A percentile compares a stretch with the other conserved stretches of the same genome.
Conservation (phyloP, 495 filamentous ascomycete genomes). For the Viridothelium virens region DNA sequence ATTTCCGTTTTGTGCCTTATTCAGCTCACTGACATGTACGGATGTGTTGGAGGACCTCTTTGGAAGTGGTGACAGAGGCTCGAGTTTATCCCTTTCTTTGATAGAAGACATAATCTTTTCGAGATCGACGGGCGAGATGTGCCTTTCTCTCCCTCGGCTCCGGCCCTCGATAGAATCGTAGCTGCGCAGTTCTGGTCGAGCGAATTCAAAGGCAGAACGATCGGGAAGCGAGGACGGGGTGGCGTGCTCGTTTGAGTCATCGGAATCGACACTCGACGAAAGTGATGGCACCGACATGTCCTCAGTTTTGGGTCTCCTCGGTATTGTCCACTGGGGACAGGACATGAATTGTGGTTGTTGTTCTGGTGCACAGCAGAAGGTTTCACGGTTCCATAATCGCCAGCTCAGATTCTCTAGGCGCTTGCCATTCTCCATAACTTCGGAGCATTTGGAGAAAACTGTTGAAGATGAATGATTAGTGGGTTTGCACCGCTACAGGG, state of each 20-base stretch:
- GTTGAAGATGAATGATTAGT: slow-evolving; percentile 17
- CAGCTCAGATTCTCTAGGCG: slow-evolving; percentile 92
- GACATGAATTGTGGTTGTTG: slow-evolving; percentile 36
- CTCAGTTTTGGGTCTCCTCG: slow-evolving; percentile 33
- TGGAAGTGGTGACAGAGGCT: slow-evolving; percentile 42
- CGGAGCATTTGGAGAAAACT: slow-evolving; percentile 95
- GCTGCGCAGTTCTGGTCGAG: slow-evolving; percentile 50
- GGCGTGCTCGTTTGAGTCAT: slow-evolving; percentile 63
- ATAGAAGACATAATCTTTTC: slow-evolving; percentile 89
- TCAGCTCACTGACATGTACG: slow-evolving; percentile 33
- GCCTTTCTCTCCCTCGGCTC: slow-evolving; percentile 70
- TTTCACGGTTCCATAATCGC: slow-evolving; percentile 93
- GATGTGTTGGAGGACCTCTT: slow-evolving; percentile 39
- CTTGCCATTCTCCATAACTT: slow-evolving; percentile 87
- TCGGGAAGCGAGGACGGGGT: slow-evolving; percentile 57
- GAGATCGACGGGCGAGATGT: slow-evolving; percentile 78
- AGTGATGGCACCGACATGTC: slow-evolving; percentile 57
- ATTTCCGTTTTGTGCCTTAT: neutral
- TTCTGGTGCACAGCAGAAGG: slow-evolving; percentile 82
- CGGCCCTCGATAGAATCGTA: slow-evolving; percentile 46
- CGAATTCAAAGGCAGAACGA: slow-evolving; percentile 46
- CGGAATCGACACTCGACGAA: slow-evolving; percentile 85
- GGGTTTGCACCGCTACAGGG: slow-evolving; percentile 4
- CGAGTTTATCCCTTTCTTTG: slow-evolving; percentile 65
- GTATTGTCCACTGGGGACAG: slow-evolving; percentile 25